Evolutionary conservation across 2,329 filamentous ascomycete genomes (phyloP), one percentile per base, ranked within the genome.

Genomic region (Colletotrichum horii): DNA sequence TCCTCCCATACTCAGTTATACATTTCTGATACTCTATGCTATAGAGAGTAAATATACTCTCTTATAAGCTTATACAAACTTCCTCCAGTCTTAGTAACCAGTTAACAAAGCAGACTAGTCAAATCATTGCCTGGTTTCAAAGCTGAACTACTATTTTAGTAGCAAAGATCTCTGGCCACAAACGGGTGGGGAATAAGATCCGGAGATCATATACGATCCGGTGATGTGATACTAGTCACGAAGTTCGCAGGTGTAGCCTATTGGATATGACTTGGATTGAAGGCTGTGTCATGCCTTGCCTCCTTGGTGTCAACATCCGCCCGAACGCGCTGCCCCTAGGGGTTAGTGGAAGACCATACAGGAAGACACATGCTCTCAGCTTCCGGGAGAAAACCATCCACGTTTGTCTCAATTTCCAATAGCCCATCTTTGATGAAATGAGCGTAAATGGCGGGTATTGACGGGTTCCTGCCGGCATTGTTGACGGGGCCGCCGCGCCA

Each of bases 341-440:
- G n/a, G n/a, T 1, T 52, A 3, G 3, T 48, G 0, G 0, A 22
- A 48, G n/a, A 48, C 43, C 11, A 22, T n/a, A 11, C 43, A 1
- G 43, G 0, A 8, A 0, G 1, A 22, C n/a, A 0, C 5, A n/a
- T 48, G 0, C n/a, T 48, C 43, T 48, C 6, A 48, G 43, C 43
- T 48, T 0, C 43, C 0, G 0, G n/a, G 5, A 22, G n/a, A 48
- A 14, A 48, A 11, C 9, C 22, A 0, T 0, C 0, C 11, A 0
- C 0, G 6, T 48, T 48, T 22, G 3, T 0, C 9, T 43, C 9
- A 43, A 22, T 52, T 11, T 52, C 4, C 6, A 14, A 3, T 0
- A 3, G n/a, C n/a, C 0, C 1, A 52, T 22, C 4, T 8, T 4
- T 3, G 43, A 52, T 52, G 3, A 22, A 22, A 22, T 0, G 0